Evolutionary conservation across 1,284 basidiomycete genomes (phyloP).

Genomic region (Moniliella sp.): DNA sequence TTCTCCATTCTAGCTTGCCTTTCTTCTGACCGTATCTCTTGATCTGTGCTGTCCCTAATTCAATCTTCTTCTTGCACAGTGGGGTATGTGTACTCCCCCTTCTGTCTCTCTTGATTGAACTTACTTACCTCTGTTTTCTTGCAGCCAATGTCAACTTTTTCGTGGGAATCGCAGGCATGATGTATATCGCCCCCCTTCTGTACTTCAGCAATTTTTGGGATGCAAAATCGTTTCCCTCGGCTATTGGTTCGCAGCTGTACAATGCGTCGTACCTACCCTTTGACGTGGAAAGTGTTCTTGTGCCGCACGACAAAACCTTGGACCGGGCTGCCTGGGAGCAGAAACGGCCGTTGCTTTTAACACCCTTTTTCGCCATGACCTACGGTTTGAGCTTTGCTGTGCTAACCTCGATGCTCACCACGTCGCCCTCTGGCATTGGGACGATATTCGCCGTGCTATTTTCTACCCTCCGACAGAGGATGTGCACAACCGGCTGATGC

Average conservation of each 20-base stretch:
- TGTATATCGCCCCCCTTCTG: conserved; percentile 38
- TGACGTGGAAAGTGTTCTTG: conserved; percentile 16
- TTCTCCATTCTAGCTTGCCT: background rate
- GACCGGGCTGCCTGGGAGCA: conserved; percentile 34
- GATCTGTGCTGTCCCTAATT: too few species aligned
- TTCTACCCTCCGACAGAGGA: conserved; percentile 13
- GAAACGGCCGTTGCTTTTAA: conserved; percentile 36
- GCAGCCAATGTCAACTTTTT: conserved; percentile 35
- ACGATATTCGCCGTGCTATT: conserved; percentile 34
- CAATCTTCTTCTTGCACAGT: too few species aligned
- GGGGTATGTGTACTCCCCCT: too few species aligned
- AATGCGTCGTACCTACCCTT: conserved; percentile 15
- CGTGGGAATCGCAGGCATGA: conserved; percentile 32
- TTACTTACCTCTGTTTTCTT: too few species aligned
- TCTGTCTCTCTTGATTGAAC: too few species aligned
- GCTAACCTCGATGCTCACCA: conserved; percentile 38
- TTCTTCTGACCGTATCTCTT: too few species aligned
- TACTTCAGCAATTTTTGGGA: conserved; percentile 37
- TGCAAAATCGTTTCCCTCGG: conserved; percentile 21
- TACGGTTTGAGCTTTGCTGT: conserved; percentile 34
- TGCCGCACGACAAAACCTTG: conserved; percentile 35
- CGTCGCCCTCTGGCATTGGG: conserved; percentile 39
- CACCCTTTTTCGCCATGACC: conserved; percentile 34
- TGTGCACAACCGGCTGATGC: conserved; percentile 31
- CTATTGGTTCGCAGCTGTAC: conserved; percentile 35